phyloP scores from a whole-genome alignment of 305 asterid genomes.

The Salvia sclarea region DNA sequence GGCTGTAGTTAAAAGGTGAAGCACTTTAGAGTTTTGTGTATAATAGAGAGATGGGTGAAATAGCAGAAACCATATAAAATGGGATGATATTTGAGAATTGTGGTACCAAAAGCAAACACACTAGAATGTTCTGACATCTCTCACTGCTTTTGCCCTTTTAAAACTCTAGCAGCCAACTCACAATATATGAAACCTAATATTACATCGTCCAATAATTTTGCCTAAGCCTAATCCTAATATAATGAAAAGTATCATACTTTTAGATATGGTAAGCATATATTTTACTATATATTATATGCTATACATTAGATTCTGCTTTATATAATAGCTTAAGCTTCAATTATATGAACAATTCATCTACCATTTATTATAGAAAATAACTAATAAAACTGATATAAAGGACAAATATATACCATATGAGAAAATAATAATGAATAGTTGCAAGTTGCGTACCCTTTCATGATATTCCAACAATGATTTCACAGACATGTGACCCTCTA shows the following conservation, averaged over 20 bases:
- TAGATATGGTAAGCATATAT: too few species aligned
- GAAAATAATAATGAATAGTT: background rate
- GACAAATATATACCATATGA: background rate
- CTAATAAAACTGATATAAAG: background rate
- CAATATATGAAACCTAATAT: background rate
- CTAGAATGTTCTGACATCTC: background rate
- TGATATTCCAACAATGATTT: too few species aligned
- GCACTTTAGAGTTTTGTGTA: constrained; percentile 14
- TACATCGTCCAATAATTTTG: background rate
- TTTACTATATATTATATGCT: too few species aligned
- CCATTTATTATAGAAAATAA: too few species aligned
- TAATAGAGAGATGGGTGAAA: constrained; percentile 6
- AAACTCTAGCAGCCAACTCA: background rate
- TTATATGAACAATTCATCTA: too few species aligned
- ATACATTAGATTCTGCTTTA: background rate
- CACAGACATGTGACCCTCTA: too few species aligned
- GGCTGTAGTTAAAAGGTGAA: constrained; percentile 33
- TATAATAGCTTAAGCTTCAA: background rate
- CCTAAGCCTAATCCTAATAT: background rate
- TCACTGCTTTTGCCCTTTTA: background rate
- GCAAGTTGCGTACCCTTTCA: too few species aligned
- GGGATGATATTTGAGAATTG: constrained; percentile 2
- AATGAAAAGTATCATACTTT: background rate
- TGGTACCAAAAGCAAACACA: constrained; percentile 18
- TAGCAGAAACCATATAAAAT: constrained; percentile 17